Evolutionary conservation across 495 filamentous ascomycete species (phyloP).

Genomic region (Pseudevernia furfuracea): DNA sequence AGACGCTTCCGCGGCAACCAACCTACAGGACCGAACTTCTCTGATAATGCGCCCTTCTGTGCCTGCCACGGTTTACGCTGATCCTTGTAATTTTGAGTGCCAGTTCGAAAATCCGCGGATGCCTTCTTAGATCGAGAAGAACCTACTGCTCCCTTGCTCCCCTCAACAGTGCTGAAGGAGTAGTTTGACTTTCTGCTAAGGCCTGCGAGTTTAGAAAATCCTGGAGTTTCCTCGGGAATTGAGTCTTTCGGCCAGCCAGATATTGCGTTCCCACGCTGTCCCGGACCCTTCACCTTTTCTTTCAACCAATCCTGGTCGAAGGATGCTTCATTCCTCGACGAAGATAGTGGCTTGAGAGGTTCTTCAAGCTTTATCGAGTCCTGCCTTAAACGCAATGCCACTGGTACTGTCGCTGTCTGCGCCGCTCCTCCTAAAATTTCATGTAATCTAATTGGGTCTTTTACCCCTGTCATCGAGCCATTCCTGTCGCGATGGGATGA

Average conservation of each 20-base stretch:
- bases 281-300: background rate
- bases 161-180: background rate
- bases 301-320: background rate
- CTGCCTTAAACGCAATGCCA: background rate
- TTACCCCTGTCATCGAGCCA: background rate
- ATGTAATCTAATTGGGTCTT: background rate
- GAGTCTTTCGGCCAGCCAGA: background rate
- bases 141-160: background rate
- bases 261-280: background rate
- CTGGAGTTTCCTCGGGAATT: background rate
- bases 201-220: background rate
- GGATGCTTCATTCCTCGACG: background rate
- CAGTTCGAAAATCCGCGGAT: background rate
- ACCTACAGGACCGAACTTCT: slow-evolving; percentile 62
- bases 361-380: background rate
- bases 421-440: background rate
- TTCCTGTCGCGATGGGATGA: background rate
- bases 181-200: background rate
- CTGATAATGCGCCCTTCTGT: slow-evolving; percentile 58
- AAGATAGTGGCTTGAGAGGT: background rate
- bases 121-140: background rate
- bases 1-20: slow-evolving; percentile 81
- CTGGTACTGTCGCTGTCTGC: background rate
- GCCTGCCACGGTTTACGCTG: slow-evolving; percentile 54
- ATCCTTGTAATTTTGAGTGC: background rate